Base-by-base conservation (phyloP, 768 basidiomycete genomes). In the Amanita phalloides region DNA sequence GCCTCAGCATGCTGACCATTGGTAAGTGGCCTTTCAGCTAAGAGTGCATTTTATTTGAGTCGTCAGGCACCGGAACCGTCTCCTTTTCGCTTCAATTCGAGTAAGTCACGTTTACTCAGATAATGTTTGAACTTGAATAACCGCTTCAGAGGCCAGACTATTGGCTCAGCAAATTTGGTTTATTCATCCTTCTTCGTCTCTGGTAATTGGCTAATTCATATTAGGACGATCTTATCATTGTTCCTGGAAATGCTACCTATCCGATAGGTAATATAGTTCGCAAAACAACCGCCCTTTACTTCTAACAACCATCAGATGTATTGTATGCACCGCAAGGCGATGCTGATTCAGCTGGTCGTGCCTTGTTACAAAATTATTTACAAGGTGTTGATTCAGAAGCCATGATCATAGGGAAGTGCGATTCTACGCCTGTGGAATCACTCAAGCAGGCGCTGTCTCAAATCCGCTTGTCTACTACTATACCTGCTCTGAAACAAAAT, bases 281-380 rank as follows among this genome's bases (percentile, higher is more conserved):
- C 28, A 28, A 6, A 28, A 35, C 7, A 13, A 21, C 42, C 38
- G 5, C 9, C 32, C 14, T 14, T 21, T 45, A 45, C 36, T 54
- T 6, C 42, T 25, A 21, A 8, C 35, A 42, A n/a, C 39, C 7
- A 37, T 3, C 54, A 75, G 81, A 80, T 53, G 82, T 87, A 4
- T 70, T 79, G 45, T 86, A 74, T 64, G 70, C 77, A 8, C 79
- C 81, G 0, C 76, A 79, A 55, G 79, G 78, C 5, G 66, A 60
- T 20, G 76, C 79, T 5, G 63, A 68, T n/a, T 58, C 70, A 1
- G 76, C 81, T 1, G 84, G 85, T 20, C 71, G 69, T 49, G 58
- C 60, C 7, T 60, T 87, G 54, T 71, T 88, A 44, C 75, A 84
- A 63, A 81, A 83, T 60, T 87, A 78, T 59, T 62, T 88, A n/a